These are phyloP conservation scores for Telfairia occidentalis DNA, from an alignment of 331 rosid genomes.

Conservation along the genomic window DNA sequence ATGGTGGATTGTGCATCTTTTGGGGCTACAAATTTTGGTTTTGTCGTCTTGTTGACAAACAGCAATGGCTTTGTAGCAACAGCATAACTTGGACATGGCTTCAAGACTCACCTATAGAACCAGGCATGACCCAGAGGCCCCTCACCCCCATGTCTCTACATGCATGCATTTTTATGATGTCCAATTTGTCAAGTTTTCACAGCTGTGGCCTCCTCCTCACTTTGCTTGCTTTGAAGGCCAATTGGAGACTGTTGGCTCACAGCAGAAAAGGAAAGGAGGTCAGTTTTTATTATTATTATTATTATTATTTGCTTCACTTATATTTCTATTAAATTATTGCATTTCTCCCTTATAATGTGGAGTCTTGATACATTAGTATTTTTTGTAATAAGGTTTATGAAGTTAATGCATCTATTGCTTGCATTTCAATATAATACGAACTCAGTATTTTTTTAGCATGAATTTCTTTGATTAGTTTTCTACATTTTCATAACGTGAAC, in stretches of 20 bases:
- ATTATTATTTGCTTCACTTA: background rate
- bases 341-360: background rate
- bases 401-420: no score
- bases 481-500: no score
- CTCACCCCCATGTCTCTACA: background rate
- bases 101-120: background rate
- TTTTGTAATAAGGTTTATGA: background rate
- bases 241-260: background rate
- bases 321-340: background rate
- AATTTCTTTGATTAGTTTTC: no score
- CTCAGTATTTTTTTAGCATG: no score
- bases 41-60: background rate
- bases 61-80: background rate
- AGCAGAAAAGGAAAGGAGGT: background rate
- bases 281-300: background rate
- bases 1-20: constrained; percentile 10
- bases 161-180: background rate
- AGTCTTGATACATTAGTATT: background rate
- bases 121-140: background rate
- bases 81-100: background rate
- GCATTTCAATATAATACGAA: no score
- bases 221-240: background rate
- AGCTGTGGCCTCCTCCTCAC: background rate
- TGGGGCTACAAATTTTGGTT: background rate
- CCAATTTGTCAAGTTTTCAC: background rate